phyloP scores from a whole-genome alignment of 768 basidiomycete species.

The Russula sp. region DNA sequence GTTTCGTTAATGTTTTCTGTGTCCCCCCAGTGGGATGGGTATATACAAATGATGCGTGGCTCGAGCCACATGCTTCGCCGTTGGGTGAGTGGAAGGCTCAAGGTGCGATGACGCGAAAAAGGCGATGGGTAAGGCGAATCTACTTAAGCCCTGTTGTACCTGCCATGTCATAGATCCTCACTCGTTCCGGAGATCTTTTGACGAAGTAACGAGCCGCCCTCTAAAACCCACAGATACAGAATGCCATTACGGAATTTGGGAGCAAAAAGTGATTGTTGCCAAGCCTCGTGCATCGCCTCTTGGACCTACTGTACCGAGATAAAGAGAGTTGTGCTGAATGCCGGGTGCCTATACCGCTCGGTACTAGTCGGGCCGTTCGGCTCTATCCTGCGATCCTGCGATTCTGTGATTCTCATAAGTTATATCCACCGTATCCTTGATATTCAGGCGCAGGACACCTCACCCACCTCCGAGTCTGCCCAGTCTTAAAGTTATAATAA shows the following conservation, averaged over 20 bases:
- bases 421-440: not conserved
- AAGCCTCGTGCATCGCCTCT: too few species aligned
- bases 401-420: too few species aligned
- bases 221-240: not conserved
- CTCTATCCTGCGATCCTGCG: too few species aligned
- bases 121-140: conserved; percentile 71
- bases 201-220: not conserved
- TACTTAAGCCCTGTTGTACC: conserved; percentile 38
- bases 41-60: conserved; percentile 77
- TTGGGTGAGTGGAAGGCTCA: conserved; percentile 43
- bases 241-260: too few species aligned
- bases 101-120: conserved; percentile 56
- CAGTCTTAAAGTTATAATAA: too few species aligned
- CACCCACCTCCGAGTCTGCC: too few species aligned
- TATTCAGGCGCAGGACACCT: not conserved
- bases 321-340: too few species aligned
- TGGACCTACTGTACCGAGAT: too few species aligned
- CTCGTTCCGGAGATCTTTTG: not conserved
- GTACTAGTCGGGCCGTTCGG: too few species aligned
- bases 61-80: conserved; percentile 45
- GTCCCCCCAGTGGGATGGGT: conserved; percentile 65
- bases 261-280: too few species aligned
- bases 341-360: too few species aligned
- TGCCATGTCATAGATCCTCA: not conserved
- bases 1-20: conserved; percentile 27